Conservation (phyloP, 768 basidiomycete genomes). For the Leccinum ochraceum region DNA sequence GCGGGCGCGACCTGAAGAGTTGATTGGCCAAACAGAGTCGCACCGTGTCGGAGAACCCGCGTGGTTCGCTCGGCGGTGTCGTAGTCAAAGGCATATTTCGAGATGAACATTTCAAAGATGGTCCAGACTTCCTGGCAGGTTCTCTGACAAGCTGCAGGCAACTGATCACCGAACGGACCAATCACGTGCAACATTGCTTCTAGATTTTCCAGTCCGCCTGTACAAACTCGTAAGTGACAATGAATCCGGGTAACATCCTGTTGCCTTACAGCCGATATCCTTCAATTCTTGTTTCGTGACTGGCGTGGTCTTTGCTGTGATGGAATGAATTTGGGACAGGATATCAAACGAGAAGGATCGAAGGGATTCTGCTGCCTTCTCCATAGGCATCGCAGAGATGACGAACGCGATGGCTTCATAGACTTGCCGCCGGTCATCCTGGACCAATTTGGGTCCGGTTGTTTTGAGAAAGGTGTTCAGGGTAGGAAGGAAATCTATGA, state of each 20-base stretch:
- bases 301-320: conserved; percentile 52
- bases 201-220: conserved; percentile 88
- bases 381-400: conserved; percentile 92
- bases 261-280: conserved; percentile 61
- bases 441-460: conserved; percentile 74
- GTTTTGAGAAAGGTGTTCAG: conserved; percentile 86
- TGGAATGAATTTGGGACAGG: conserved; percentile 69
- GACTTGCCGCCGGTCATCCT: conserved; percentile 88
- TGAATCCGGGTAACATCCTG: neutral
- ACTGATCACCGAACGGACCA: conserved; percentile 75
- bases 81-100: conserved; percentile 74
- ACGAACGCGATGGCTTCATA: conserved; percentile 96
- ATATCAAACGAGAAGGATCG: conserved; percentile 87
- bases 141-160: conserved; percentile 77
- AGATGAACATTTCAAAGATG: conserved; percentile 78
- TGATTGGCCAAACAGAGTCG: conserved; percentile 75
- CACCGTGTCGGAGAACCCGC: conserved; percentile 79
- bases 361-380: conserved; percentile 82
- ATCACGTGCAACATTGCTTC: conserved; percentile 90
- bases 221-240: conserved; percentile 10
- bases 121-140: conserved; percentile 82
- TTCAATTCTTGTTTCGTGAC: conserved; percentile 73
- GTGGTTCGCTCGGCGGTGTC: conserved; percentile 82
- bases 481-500: conserved; percentile 89
- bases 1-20: conserved; percentile 68